Percentiles rank a stretch among this genome's conserved stretches.
Evolutionary conservation across 129 eudicot genomes (phyloP).

Genomic region (Tagetes patula): DNA sequence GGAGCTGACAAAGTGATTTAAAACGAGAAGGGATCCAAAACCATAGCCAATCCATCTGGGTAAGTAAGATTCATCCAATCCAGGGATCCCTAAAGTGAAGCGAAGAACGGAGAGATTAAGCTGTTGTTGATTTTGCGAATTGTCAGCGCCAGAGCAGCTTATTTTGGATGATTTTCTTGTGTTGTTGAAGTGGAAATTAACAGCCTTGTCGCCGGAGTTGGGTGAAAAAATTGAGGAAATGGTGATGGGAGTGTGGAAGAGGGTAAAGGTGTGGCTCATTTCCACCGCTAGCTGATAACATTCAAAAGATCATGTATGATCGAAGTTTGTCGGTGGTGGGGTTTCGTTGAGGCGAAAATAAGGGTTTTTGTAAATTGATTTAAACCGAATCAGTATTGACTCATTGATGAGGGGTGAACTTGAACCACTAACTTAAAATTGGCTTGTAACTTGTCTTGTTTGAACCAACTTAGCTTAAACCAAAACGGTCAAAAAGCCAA

Average conservation of each 20-base stretch:
- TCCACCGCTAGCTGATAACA: neutral
- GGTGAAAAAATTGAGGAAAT: slow-evolving; percentile 16
- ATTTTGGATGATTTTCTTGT: slow-evolving; percentile 35
- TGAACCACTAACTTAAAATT: too few species aligned
- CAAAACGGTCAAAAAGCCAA: too few species aligned
- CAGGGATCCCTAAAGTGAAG: slow-evolving; percentile 83
- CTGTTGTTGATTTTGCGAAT: slow-evolving; percentile 53
- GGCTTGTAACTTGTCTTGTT: too few species aligned
- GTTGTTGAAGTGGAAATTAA: neutral
- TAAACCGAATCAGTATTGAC: too few species aligned
- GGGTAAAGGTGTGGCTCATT: slow-evolving; percentile 27
- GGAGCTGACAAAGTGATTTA: slow-evolving; percentile 73
- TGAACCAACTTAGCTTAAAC: too few species aligned
- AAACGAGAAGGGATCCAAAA: slow-evolving; percentile 62
- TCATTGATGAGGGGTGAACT: too few species aligned
- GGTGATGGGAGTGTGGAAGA: slow-evolving; percentile 22
- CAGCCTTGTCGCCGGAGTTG: slow-evolving; percentile 9
- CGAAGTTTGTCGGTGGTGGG: too few species aligned
- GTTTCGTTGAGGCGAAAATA: too few species aligned
- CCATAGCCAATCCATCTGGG: slow-evolving; percentile 93
- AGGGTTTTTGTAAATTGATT: too few species aligned
- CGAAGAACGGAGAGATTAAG: slow-evolving; percentile 94
- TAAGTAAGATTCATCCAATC: slow-evolving; percentile 85
- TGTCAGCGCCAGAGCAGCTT: slow-evolving; percentile 30
- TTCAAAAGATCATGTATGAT: neutral